These are phyloP conservation scores for Kockovaella imperatae DNA, from an alignment of 768 basidiomycete species.

Conservation along the genomic window DNA sequence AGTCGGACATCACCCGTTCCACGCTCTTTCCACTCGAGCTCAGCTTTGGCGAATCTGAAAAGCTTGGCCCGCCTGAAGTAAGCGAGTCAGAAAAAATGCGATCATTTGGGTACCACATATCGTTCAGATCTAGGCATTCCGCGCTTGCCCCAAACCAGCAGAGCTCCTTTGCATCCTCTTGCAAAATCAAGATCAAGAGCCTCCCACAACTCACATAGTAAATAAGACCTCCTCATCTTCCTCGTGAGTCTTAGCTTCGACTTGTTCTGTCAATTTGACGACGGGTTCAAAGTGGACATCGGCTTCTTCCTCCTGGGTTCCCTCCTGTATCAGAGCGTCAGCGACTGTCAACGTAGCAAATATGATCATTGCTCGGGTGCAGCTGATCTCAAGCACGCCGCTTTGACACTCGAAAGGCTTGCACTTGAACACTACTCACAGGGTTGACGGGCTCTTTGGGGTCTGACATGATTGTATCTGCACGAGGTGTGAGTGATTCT, in stretches of 20 bases:
- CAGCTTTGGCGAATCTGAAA: constrained; percentile 75
- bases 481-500: too few species aligned
- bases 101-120: not conserved
- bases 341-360: not conserved
- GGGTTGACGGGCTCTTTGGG: constrained; percentile 16
- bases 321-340: constrained; percentile 2
- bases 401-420: too few species aligned
- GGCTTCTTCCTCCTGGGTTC: constrained; percentile 60
- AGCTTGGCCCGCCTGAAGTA: constrained; percentile 85
- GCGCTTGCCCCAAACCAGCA: not conserved
- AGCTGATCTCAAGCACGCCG: too few species aligned
- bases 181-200: constrained; percentile 14
- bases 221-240: constrained; percentile 88
- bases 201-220: constrained; percentile 72
- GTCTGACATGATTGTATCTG: constrained; percentile 20
- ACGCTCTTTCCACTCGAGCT: constrained; percentile 94
- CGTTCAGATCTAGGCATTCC: too few species aligned
- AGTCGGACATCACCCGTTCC: constrained; percentile 94
- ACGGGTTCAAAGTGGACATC: constrained; percentile 94
- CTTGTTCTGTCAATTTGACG: constrained; percentile 88
- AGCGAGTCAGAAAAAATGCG: constrained; percentile 5
- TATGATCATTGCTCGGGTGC: too few species aligned
- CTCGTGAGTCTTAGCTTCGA: constrained; percentile 89
- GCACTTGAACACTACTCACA: constrained; percentile 6
- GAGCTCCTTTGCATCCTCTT: not conserved